Percentiles rank a stretch among this genome's conserved stretches.
Evolutionary conservation across 129 eudicot species (phyloP).

Genomic region (Pittosporum tobira): DNA sequence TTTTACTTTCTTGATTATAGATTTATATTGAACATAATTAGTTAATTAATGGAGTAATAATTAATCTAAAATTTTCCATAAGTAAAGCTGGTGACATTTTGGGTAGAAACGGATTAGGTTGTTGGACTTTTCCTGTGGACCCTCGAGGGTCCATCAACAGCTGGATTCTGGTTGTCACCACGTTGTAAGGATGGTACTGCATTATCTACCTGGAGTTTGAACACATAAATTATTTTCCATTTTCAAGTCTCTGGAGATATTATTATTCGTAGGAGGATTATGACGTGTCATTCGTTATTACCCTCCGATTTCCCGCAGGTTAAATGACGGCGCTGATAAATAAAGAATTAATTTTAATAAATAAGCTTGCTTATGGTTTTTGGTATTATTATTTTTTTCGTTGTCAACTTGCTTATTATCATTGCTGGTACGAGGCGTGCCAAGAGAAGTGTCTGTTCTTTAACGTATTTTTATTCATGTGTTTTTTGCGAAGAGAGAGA

Average conservation of each 20-base stretch:
- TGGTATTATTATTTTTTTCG: too few relatives aligned
- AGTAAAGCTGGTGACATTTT: too few relatives aligned
- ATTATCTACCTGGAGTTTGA: neutral
- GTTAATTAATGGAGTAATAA: too few relatives aligned
- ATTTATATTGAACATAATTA: too few relatives aligned
- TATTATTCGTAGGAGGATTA: neutral
- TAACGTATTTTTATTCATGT: too few relatives aligned
- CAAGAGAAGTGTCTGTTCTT: too few relatives aligned
- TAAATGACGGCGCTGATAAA: neutral
- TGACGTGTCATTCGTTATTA: neutral
- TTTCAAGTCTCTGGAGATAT: neutral
- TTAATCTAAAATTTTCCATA: too few relatives aligned
- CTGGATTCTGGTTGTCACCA: neutral
- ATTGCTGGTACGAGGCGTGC: too few relatives aligned
- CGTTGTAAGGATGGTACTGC: neutral
- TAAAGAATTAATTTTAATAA: too few relatives aligned
- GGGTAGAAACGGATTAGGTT: neutral
- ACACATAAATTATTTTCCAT: neutral
- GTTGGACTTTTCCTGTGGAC: neutral
- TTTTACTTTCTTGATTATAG: neutral
- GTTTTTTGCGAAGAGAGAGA: too few relatives aligned
- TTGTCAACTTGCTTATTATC: too few relatives aligned
- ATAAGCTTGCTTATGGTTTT: neutral
- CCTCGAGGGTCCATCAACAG: constrained; percentile 1
- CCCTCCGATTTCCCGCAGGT: neutral